Base-by-base conservation (phyloP, 148 eudicot genomes). In the Salicornia ramosissima region DNA sequence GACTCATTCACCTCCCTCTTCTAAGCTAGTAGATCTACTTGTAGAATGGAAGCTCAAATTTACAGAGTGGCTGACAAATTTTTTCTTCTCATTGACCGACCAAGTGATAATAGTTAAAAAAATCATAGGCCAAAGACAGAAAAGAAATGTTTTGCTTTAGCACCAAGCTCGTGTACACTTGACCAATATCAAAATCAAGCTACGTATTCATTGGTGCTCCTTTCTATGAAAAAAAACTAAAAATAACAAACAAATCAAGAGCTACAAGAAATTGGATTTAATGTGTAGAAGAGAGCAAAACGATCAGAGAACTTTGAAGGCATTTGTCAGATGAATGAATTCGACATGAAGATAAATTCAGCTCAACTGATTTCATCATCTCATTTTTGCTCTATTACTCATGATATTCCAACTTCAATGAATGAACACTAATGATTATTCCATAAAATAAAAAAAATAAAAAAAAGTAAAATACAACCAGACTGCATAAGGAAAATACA, bases 291-390 rank as follows among this genome's bases (percentile, higher is more conserved):
- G 49, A 63, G 29, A 62, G 64, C 64, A 40, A 63, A 63, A 31
- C 67, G 18, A 63, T 63, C 67, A 63, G 67, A 63, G 67, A 63
- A 63, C 67, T 63, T 63, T 42, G 67, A 63, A 63, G 67, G 67
- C 31, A 63, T 63, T n/a, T 61, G 40, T 62, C 65, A 39, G 65
- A 62, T 62, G 65, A 40, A 63, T 22, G 50, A 40, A 63, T 34
- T 40, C 67, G 16, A 63, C 67, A 63, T 40, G 26, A 22, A 63
- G 22, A 30, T 36, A 63, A 40, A 22, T 63, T 63, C 67, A 63
- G 67, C 30, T 63, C 67, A 63, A 42, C 50, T 63, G 50, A 63
- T 63, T 63, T 63, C 67, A 63, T 63, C 67, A 63, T 63, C 22
- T 63, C n/a, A n/a, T 19, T 6, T 30, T 12, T 15, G 49, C 47